A percentile compares a stretch with the other conserved stretches of the same genome.
phyloP scores from a whole-genome alignment of 257 asterid genomes.

The Gynochthodes officinalis region DNA sequence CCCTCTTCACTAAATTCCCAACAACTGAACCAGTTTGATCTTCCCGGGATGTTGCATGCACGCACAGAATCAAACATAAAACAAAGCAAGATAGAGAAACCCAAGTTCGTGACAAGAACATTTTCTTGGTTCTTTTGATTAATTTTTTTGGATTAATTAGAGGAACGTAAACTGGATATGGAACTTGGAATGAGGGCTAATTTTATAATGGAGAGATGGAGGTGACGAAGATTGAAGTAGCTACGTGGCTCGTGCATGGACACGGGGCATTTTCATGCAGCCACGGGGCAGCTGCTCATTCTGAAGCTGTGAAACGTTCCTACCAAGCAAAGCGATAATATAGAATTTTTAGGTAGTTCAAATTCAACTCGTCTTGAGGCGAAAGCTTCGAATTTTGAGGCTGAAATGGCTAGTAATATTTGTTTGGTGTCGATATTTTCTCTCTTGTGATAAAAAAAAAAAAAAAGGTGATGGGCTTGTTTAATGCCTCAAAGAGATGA shows the following conservation, averaged over 20 bases:
- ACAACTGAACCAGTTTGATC: conserved; percentile 19
- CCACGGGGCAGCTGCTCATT: conserved; percentile 33
- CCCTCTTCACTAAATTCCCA: conserved; percentile 42
- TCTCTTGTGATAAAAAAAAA: too few relatives aligned
- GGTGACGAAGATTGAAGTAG: neutral
- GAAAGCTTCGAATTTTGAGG: neutral
- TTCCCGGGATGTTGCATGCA: conserved; percentile 4
- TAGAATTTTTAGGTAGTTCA: neutral
- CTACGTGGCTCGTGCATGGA: conserved; percentile 78
- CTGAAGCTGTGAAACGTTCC: neutral
- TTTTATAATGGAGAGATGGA: conserved; percentile 13
- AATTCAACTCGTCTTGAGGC: neutral
- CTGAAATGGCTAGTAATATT: neutral
- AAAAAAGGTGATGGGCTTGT: too few relatives aligned
- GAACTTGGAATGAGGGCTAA: neutral
- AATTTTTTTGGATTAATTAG: neutral
- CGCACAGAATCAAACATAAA: neutral
- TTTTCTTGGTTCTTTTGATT: too few relatives aligned
- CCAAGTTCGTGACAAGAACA: neutral
- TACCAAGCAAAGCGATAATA: neutral
- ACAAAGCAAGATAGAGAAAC: neutral
- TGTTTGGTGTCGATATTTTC: too few relatives aligned
- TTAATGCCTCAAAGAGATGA: too few relatives aligned
- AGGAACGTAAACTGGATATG: too few relatives aligned
- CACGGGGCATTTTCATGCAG: conserved; percentile 23